A percentile compares a stretch with the other conserved stretches of the same genome.
Evolutionary conservation across 1,284 basidiomycete species (phyloP).

Genomic region (Sanguinoderma infundibulare): DNA sequence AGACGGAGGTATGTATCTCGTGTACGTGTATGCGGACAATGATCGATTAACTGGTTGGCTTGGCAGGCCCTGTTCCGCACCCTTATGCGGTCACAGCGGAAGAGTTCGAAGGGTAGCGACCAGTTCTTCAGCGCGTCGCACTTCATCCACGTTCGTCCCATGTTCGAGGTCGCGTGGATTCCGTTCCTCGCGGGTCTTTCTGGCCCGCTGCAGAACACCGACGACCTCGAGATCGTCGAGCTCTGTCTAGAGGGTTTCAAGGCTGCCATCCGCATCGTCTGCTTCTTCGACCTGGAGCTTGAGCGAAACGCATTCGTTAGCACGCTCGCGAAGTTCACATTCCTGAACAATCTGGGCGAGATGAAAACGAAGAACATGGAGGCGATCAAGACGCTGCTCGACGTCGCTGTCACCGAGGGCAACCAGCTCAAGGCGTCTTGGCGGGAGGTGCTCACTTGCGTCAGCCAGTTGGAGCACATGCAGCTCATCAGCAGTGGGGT

Average conservation of each 20-base stretch:
- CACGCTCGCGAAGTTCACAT: conserved; percentile 97
- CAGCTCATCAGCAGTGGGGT: conserved; percentile 90
- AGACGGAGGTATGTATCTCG: conserved; percentile 76
- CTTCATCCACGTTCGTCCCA: conserved; percentile 92
- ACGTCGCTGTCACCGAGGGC: conserved; percentile 92
- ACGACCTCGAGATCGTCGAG: conserved; percentile 89
- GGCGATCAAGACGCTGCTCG: conserved; percentile 92
- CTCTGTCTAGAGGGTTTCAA: conserved; percentile 95
- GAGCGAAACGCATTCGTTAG: conserved; percentile 97
- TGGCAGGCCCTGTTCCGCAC: conserved; percentile 85
- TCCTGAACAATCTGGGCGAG: conserved; percentile 94
- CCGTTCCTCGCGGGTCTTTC: conserved; percentile 93
- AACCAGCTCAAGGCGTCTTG: conserved; percentile 95
- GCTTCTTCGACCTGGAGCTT: conserved; percentile 94
- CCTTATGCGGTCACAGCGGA: conserved; percentile 87
- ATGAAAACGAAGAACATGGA: conserved; percentile 99
- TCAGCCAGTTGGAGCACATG: conserved; percentile 97
- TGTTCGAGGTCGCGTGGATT: conserved; percentile 99
- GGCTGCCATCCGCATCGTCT: conserved; percentile 90
- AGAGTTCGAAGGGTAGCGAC: conserved; percentile 72
- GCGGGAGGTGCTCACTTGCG: conserved; percentile 94
- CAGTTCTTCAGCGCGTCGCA: conserved; percentile 96
- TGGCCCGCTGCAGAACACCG: conserved; percentile 89
- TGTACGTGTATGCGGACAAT: too few relatives aligned
- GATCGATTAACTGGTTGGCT: background rate